Evolutionary conservation across 176 grass and related monocot genomes (phyloP).

Genomic region (Phyllostachys edulis): DNA sequence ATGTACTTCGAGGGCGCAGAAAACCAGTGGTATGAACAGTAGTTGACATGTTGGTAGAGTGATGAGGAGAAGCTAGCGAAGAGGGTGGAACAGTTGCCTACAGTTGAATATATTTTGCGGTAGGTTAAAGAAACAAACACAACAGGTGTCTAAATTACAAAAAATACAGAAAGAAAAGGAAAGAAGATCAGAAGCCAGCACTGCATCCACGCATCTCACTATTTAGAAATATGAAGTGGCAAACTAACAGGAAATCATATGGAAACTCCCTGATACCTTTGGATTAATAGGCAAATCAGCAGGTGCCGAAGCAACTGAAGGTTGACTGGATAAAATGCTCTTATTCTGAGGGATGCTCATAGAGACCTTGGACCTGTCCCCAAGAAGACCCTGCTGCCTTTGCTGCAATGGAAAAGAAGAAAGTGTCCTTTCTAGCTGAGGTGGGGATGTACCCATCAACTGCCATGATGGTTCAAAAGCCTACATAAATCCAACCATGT

Average conservation of each 20-base stretch:
- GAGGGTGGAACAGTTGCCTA: slow-evolving; percentile 45
- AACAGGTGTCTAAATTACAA: neutral
- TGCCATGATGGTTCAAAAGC: slow-evolving; percentile 71
- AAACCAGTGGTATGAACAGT: slow-evolving; percentile 45
- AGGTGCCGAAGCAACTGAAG: slow-evolving; percentile 41
- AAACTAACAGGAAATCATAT: slow-evolving; percentile 17
- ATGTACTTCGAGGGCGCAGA: slow-evolving; percentile 47
- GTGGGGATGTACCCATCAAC: slow-evolving; percentile 47
- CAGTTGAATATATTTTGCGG: slow-evolving; percentile 5
- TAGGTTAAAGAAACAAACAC: slow-evolving; percentile 14
- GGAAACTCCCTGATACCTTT: slow-evolving; percentile 49
- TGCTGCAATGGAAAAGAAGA: slow-evolving; percentile 64
- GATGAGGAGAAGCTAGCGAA: slow-evolving; percentile 46
- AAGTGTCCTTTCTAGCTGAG: slow-evolving; percentile 54
- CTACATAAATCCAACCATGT: slow-evolving; percentile 39
- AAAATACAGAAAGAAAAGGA: slow-evolving; percentile 18
- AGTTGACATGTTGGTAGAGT: slow-evolving; percentile 43
- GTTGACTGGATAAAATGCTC: slow-evolving; percentile 39
- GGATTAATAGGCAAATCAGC: slow-evolving; percentile 51
- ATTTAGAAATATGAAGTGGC: neutral
- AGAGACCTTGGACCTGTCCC: slow-evolving; percentile 47
- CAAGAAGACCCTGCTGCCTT: slow-evolving; percentile 61
- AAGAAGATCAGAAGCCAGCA: neutral
- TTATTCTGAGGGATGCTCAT: slow-evolving; percentile 41
- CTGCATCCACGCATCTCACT: neutral